A percentile compares a stretch with the other conserved stretches of the same genome.
Conservation (phyloP, 2,329 filamentous ascomycete genomes). For the Setomelanomma holmii region DNA sequence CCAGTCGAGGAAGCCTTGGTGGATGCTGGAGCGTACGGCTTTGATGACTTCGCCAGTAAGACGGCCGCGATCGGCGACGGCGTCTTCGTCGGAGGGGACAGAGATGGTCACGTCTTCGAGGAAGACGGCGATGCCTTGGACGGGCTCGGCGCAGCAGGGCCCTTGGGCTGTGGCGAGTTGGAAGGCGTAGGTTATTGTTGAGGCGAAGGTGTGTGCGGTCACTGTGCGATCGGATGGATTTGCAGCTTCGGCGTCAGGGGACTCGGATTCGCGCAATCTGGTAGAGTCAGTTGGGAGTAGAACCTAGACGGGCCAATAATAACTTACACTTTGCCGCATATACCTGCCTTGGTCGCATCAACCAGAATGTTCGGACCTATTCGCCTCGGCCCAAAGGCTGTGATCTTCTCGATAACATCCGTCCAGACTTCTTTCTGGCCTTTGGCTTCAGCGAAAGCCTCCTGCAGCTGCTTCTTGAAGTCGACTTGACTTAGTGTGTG, state of each 20-base stretch:
- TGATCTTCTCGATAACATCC: constrained; percentile 77
- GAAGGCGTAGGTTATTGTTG: constrained; percentile 93
- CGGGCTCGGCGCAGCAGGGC: constrained; percentile 88
- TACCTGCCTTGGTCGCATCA: constrained; percentile 75
- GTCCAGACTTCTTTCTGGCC: constrained; percentile 79
- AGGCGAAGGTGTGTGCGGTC: constrained; percentile 73
- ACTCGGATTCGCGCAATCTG: constrained; percentile 36
- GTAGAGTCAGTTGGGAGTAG: constrained; percentile 13
- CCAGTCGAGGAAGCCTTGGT: constrained; percentile 91
- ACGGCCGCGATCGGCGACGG: constrained; percentile 72
- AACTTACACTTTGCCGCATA: constrained; percentile 75
- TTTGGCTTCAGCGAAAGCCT: constrained; percentile 73
- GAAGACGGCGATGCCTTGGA: constrained; percentile 91
- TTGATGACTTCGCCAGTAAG: constrained; percentile 94
- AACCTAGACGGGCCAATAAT: not conserved
- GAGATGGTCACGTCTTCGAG: constrained; percentile 78
- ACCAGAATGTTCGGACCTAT: constrained; percentile 89
- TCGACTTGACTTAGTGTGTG: constrained; percentile 74
- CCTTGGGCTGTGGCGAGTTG: constrained; percentile 90
- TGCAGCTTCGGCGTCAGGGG: constrained; percentile 46
- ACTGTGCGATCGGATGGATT: constrained; percentile 44
- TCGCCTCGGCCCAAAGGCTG: constrained; percentile 86
- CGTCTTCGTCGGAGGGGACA: constrained; percentile 55
- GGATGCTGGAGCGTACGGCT: constrained; percentile 82
- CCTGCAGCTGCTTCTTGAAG: constrained; percentile 75